These are phyloP conservation scores for Ogataea methanolica DNA, from an alignment of 805 yeast species.

Conservation along the genomic window DNA sequence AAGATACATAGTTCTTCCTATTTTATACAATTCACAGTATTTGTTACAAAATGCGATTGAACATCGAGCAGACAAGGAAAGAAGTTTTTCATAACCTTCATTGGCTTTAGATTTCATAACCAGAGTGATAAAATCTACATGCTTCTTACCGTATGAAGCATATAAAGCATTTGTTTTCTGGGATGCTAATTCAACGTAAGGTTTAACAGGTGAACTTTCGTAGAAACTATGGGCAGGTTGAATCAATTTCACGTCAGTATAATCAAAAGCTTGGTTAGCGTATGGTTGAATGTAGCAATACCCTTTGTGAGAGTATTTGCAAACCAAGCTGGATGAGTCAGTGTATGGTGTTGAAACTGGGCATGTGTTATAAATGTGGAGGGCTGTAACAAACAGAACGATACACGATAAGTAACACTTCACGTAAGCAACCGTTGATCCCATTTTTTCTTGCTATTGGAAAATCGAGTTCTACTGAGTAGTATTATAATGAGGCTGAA, in stretches of 20 bases:
- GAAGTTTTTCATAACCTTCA: background rate
- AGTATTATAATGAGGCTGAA: too few relatives aligned
- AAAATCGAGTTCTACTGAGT: too few relatives aligned
- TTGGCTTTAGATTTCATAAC: constrained; percentile 2
- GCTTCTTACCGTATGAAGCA: constrained; percentile 9
- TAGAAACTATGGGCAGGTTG: constrained; percentile 13
- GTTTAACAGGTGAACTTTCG: constrained; percentile 20
- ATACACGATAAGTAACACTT: constrained; percentile 15
- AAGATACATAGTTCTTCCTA: constrained; percentile 1
- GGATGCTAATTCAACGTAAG: constrained; percentile 16
- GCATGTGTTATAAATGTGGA: constrained; percentile 20
- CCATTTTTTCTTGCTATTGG: too few relatives aligned
- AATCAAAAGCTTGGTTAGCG: constrained; percentile 9
- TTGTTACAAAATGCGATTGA: constrained; percentile 4
- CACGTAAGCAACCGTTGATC: constrained; percentile 6
- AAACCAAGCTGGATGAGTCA: constrained; percentile 14
- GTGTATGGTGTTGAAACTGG: constrained; percentile 18
- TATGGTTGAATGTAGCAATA: constrained; percentile 18
- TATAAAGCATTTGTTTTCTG: constrained; percentile 5
- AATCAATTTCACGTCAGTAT: constrained; percentile 9
- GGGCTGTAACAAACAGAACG: constrained; percentile 12
- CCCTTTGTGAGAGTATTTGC: constrained; percentile 18
- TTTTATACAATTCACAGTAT: background rate
- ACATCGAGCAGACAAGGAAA: background rate
- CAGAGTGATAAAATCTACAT: constrained; percentile 16